Base-by-base conservation (phyloP, 257 asterid genomes). In the Plectranthus barbatus region DNA sequence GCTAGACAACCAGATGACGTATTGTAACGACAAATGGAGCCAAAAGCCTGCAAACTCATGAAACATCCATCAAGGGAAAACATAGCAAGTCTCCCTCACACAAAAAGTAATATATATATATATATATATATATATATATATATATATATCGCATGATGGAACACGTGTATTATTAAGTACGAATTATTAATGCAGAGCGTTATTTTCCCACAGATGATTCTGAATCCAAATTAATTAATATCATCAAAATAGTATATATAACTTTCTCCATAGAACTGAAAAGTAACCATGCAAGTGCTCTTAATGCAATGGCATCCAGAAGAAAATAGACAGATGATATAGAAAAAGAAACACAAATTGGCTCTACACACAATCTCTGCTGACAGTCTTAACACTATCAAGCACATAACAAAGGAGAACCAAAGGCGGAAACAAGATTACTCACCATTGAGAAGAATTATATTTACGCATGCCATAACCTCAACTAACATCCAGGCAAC, bases 1-100 rank as follows among this genome's bases (percentile, higher is more conserved):
- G 81, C 80, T 77, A 3, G 18, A 13, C 70, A 80, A 71, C 95
- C 93, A 88, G 69, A 86, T 57, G 36, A 75, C 74, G 66, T 82
- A 67, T n/a, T 80, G 78, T 49, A 86, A 76, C 57, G 74, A 71
- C 71, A 74, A 76, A 60, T 66, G 84, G 68, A 84, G 74, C 72
- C 70, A 77, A 60, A 66, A 76, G 70, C 90, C 92, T 88, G 86
- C 82, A 79, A 52, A 21, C 29, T 29, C 40, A 69, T 49, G 20
- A 33, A 60, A 68, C n/a, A 47, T 37, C 48, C 37, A 40, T 58
- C 20, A 55, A 57, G 48, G 11, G 15, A 4, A 50, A 40, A 48
- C 41, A 55, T 10, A 14, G 20, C n/a, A 37, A 19, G 39, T 19
- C 18, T 39, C n/a, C 36, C 31, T 26, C 3, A 13, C 17, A n/a